Evolutionary conservation across 805 yeast genomes (phyloP), one percentile per base, ranked within the genome.

Genomic region (Ogataea philodendri): DNA sequence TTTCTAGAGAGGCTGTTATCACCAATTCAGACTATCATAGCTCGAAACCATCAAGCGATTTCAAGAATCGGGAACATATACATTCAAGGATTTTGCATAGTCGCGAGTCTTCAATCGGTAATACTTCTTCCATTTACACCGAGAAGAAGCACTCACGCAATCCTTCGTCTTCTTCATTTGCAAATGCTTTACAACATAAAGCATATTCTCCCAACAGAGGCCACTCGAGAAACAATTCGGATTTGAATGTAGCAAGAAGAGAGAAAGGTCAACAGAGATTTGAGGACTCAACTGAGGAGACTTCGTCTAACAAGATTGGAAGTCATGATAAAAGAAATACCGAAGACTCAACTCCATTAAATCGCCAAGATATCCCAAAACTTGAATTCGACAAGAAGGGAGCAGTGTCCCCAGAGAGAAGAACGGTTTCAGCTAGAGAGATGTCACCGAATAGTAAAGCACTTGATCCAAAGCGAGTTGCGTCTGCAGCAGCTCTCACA

Each of bases 391-490:
- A 20, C 7, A 17, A 37, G 39, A 14, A 42, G 22, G 30, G 41
- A 2, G 25, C 33, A 14, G 17, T 35, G 4, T 42, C 57, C 7
- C 61, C 63, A 7, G 66, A 71, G 26, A 63, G 76, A 51, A 63
- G 80, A 52, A 66, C 78, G 1, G 69, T 73, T 1, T 72, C 78
- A 29, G 77, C 75, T 0, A 73, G 67, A 41, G 76, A 70, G 36
- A 41, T 25, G 43, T 45, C 36, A 45, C 29, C 41, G 1, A 55
- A 44, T 33, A 47, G 51, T 19, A 48, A 48, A 26, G 26, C 36
- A 2, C 38, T 37, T 17, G 57, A 52, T 38, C 45, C 58, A 7
- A 69, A 69, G 44, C 59, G 77, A 45, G 59, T 75, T 4, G 68
- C 65, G 1, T 69, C 76, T 15, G 51, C 57, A 7, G 50, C 51